A percentile compares a stretch with the other conserved stretches of the same genome.
These are phyloP conservation scores for Thelonectria rubi DNA, from an alignment of 2,329 filamentous ascomycete species.

Conservation along the genomic window DNA sequence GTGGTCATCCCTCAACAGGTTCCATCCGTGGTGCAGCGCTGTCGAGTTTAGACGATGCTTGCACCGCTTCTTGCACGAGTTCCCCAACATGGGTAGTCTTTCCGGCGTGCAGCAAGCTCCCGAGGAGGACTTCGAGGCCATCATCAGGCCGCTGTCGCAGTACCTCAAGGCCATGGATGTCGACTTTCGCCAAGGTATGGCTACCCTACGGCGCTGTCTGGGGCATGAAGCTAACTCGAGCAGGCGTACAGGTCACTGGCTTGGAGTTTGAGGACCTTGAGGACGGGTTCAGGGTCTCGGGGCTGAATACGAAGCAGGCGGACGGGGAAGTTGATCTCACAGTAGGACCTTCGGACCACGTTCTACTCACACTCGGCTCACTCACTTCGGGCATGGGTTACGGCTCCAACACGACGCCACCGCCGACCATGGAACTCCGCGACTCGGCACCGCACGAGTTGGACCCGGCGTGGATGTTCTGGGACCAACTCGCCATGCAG, in stretches of 20 bases:
- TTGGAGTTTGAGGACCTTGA: constrained; percentile 37
- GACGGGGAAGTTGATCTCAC: constrained; percentile 24
- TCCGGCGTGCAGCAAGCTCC: constrained; percentile 41
- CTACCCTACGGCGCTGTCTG: neutral
- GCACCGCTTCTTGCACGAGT: constrained; percentile 41
- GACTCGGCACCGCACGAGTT: constrained; percentile 41
- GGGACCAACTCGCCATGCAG: constrained; percentile 36
- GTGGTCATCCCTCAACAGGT: constrained; percentile 42
- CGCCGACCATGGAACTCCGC: constrained; percentile 40
- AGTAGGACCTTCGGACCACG: constrained; percentile 28
- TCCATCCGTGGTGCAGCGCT: constrained; percentile 43
- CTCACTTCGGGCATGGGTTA: constrained; percentile 42
- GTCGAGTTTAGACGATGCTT: constrained; percentile 41
- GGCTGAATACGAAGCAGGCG: constrained; percentile 34
- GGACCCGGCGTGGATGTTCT: constrained; percentile 39
- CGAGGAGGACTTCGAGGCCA: constrained; percentile 41
- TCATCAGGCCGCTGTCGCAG: constrained; percentile 39
- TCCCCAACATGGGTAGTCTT: constrained; percentile 40
- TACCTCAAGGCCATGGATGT: constrained; percentile 43
- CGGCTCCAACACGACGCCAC: constrained; percentile 34
- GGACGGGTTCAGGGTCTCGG: constrained; percentile 32
- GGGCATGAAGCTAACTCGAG: constrained; percentile 19
- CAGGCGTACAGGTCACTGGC: constrained; percentile 40
- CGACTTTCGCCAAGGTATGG: constrained; percentile 40
- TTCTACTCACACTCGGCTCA: constrained; percentile 37